These are phyloP conservation scores for Metarhizium album DNA, from an alignment of 2,329 filamentous ascomycete genomes.

Conservation along the genomic window DNA sequence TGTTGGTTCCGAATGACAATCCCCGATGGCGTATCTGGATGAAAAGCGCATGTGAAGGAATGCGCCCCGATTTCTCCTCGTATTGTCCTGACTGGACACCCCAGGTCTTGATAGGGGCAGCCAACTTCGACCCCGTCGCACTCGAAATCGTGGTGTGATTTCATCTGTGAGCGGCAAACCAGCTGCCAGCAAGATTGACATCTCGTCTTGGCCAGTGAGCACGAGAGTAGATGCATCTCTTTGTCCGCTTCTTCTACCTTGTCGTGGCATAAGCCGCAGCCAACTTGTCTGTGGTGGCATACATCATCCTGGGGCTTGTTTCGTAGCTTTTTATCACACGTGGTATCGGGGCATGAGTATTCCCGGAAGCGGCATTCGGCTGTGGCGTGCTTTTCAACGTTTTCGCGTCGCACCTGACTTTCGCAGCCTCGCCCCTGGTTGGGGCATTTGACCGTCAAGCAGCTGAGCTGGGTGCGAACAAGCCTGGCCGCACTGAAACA, in stretches of 20 bases:
- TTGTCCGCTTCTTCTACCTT: constrained; percentile 34
- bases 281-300: constrained; percentile 42
- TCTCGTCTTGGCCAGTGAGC: constrained; percentile 34
- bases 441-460: constrained; percentile 47
- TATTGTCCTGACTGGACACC: constrained; percentile 23
- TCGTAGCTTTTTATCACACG: constrained; percentile 40
- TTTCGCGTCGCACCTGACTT: constrained; percentile 38
- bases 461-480: constrained; percentile 50
- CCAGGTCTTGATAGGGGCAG: constrained; percentile 31
- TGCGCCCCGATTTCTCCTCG: constrained; percentile 33
- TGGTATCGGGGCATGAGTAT: constrained; percentile 43
- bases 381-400: constrained; percentile 44
- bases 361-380: constrained; percentile 45
- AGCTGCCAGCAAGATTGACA: constrained; percentile 38
- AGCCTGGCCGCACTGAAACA: constrained; percentile 34
- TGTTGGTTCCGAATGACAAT: constrained; percentile 39
- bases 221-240: constrained; percentile 27
- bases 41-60: constrained; percentile 37
- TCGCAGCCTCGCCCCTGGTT: constrained; percentile 40
- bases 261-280: constrained; percentile 44
- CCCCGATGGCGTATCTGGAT: constrained; percentile 36
- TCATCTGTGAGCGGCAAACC: constrained; percentile 33
- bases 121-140: constrained; percentile 41
- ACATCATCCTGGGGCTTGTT: constrained; percentile 38
- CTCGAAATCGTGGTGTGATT: constrained; percentile 33